phyloP scores from a whole-genome alignment of 2,329 filamentous ascomycete genomes.

The Ascochyta koolunga region DNA sequence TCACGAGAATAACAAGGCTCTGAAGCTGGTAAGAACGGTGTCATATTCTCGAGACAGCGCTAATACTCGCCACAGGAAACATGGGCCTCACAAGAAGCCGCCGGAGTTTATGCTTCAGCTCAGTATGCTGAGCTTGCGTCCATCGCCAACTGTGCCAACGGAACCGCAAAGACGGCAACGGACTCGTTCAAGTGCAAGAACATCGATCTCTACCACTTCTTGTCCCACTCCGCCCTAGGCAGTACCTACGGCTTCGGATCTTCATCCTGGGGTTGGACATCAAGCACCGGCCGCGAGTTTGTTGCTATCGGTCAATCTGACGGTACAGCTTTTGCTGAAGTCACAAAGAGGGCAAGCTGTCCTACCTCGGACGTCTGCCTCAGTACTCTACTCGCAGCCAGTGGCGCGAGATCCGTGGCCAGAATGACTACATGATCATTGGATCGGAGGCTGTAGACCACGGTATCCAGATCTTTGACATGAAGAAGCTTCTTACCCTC shows the following conservation, averaged over 20 bases:
- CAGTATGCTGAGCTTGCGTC: slow-evolving; percentile 44
- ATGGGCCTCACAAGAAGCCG: slow-evolving; percentile 43
- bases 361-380: slow-evolving; percentile 61
- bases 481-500: slow-evolving; percentile 54
- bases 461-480: slow-evolving; percentile 68
- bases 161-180: slow-evolving; percentile 41
- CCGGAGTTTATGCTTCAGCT: slow-evolving; percentile 41
- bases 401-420: slow-evolving; percentile 60
- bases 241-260: slow-evolving; percentile 53
- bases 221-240: slow-evolving; percentile 61
- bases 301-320: slow-evolving; percentile 61
- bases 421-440: slow-evolving; percentile 54
- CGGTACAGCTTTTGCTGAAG: slow-evolving; percentile 61
- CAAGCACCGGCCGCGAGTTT: slow-evolving; percentile 60
- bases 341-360: slow-evolving; percentile 57
- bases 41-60: background rate
- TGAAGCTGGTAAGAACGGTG: slow-evolving; percentile 37
- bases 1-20: slow-evolving; percentile 45
- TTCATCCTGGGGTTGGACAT: slow-evolving; percentile 61
- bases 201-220: slow-evolving; percentile 63
- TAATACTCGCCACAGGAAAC: slow-evolving; percentile 42
- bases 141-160: slow-evolving; percentile 45
- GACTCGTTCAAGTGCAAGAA: slow-evolving; percentile 50
- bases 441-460: slow-evolving; percentile 53
- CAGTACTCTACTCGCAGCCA: slow-evolving; percentile 53